Base-by-base conservation (phyloP, 2,329 filamentous ascomycete species). In the Apiospora malaysiana region DNA sequence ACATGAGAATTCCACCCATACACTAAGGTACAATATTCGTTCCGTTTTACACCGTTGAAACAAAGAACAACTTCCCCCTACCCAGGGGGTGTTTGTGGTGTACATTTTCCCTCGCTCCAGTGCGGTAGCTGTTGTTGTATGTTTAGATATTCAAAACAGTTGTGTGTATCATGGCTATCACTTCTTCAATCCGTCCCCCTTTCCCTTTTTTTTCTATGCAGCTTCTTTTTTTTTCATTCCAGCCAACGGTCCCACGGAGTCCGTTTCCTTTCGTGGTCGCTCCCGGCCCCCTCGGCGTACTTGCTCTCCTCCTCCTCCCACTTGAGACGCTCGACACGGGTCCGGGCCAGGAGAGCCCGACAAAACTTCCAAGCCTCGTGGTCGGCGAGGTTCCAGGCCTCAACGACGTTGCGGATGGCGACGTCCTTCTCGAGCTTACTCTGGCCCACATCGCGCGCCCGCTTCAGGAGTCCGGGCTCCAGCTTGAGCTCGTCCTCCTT, bases 351-450 rank as follows among this genome's bases (percentile, higher is more conserved):
- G 73, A 88, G 94, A 0, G 93, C 92, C 47, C 90, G 84, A 6
- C 90, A 87, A 77, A 95, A 95, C 76, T 88, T 89, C 93, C 93
- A 95, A 1, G 90, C 90, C 81, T 95, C 93, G 0, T 90, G 91
- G 76, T 95, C 93, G 0, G 90, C 92, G 74, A 94, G 78, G 78
- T 89, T 91, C 89, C 89, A 91, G 14, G 88, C 87, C 78, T 91
- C 89, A n/a, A 90, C 82, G 7, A 87, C 89, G 27, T 84, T 81
- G 8, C 85, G 85, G n/a, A 89, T 73, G 67, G 81, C 81, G 5
- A 85, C 79, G 66, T 88, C 84, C 4, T 81, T 77, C 0, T 81
- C 80, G 4, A 81, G 77, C 74, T 85, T 84, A 72, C 81, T 84
- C 68, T 77, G 76, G n/a, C 79, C 79, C 65, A 87, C 78, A 37